Evolutionary conservation across 2,329 filamentous ascomycete genomes (phyloP).

Genomic region (Fusarium chaquense): DNA sequence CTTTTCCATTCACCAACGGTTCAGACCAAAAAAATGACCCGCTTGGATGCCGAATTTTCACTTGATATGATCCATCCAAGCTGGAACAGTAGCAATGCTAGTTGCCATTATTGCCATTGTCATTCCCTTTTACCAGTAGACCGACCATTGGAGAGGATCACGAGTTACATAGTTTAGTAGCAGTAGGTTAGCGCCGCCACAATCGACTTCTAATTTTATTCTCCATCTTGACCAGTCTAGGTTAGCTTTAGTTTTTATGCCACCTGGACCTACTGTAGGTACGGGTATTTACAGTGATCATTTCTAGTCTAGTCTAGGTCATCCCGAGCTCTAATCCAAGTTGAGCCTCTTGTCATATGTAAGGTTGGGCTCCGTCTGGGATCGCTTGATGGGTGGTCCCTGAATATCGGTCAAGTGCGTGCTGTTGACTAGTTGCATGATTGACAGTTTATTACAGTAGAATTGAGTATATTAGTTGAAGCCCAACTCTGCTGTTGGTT

Average conservation of each 20-base stretch:
- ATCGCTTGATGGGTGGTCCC: conserved; percentile 21
- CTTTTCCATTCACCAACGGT: neutral
- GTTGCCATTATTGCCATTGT: neutral
- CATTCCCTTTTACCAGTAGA: neutral
- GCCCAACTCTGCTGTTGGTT: neutral
- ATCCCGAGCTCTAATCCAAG: neutral
- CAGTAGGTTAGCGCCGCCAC: neutral
- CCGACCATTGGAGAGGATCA: conserved; percentile 15
- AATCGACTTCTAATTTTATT: conserved; percentile 41
- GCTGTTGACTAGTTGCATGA: neutral
- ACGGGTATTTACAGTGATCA: neutral
- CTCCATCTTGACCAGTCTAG: conserved; percentile 26
- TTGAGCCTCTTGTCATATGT: conserved; percentile 27
- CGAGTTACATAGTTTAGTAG: conserved; percentile 13
- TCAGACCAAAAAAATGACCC: conserved; percentile 14
- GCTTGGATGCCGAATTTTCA: conserved; percentile 19
- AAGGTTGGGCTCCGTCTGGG: conserved; percentile 25
- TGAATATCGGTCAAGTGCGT: conserved; percentile 1
- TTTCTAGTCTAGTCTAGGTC: neutral
- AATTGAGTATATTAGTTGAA: neutral
- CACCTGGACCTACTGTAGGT: neutral
- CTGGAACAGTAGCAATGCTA: conserved; percentile 1
- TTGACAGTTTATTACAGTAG: neutral
- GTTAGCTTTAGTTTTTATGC: conserved; percentile 13
- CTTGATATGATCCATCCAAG: conserved; percentile 8